These are phyloP conservation scores for Boletus sensibilis DNA, from an alignment of 768 basidiomycete species.

Conservation along the genomic window DNA sequence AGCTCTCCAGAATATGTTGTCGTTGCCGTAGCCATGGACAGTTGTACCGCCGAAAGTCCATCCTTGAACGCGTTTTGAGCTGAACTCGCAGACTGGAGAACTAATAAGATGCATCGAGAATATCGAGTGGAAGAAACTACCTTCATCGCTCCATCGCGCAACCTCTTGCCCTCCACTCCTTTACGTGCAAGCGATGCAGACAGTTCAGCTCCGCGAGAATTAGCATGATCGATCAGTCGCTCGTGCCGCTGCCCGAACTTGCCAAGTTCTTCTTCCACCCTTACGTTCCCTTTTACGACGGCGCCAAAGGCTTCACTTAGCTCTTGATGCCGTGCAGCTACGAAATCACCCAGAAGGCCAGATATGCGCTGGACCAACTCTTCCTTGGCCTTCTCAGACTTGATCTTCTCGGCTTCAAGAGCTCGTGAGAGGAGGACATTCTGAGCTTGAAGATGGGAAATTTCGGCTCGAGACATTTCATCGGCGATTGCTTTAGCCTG, in stretches of 20 bases:
- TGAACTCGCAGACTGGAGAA: conserved; percentile 40
- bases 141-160: conserved; percentile 59
- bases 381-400: conserved; percentile 65
- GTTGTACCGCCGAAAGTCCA: conserved; percentile 46
- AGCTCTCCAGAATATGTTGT: conserved; percentile 51
- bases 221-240: conserved; percentile 42
- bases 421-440: conserved; percentile 62
- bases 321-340: conserved; percentile 62
- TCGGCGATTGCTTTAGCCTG: conserved; percentile 51
- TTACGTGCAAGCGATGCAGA: conserved; percentile 43
- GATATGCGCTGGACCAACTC: conserved; percentile 77
- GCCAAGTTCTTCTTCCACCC: conserved; percentile 50
- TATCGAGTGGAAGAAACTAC: conserved; percentile 34
- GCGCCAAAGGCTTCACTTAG: conserved; percentile 56
- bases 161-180: conserved; percentile 50
- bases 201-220: conserved; percentile 43
- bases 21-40: conserved; percentile 45
- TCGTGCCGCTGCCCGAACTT: conserved; percentile 50
- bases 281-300: conserved; percentile 54
- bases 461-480: conserved; percentile 49
- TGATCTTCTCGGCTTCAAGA: conserved; percentile 63
- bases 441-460: conserved; percentile 63
- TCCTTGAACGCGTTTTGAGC: conserved; percentile 41
- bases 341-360: conserved; percentile 66
- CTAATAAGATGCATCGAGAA: conserved; percentile 12